Evolutionary conservation across 2,329 filamentous ascomycete species (phyloP), one percentile per base, ranked within the genome.

Genomic region (Ascochyta fabae): DNA sequence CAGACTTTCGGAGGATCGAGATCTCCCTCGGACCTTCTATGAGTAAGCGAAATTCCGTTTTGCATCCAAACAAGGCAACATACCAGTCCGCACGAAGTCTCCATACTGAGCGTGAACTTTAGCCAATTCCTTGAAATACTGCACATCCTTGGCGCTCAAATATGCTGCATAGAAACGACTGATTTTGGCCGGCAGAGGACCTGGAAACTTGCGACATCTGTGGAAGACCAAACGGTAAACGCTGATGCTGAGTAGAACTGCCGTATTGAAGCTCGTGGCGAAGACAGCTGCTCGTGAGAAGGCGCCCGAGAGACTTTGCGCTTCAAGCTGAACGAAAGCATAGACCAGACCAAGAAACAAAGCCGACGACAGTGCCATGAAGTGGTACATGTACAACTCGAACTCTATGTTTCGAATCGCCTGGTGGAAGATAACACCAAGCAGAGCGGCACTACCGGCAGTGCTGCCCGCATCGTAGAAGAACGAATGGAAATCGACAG

Each of bases 31-130:
- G 68, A 1, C 60, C 62, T 64, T 5, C 34, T 15, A n/a, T 6
- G 3, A 5, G 35, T 48, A 10, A 48, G 13, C 6, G 1, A 31
- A 7, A 3, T 16, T 3, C 3, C 3, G 13, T 4, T 15, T 22
- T 48, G 12, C 12, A 24, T 26, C 12, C 3, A 6, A 10, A 19
- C 6, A n/a, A 16, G 15, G 4, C 2, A 15, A 29, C 47, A 56
- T 57, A 73, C 74, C 74, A 9, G 67, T 70, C 26, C 72, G 67
- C 6, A 75, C 67, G 56, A 74, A 68, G 39, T 75, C 68, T 22
- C 74, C 74, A 56, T 75, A 74, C 33, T 63, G 49, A 0, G 57
- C 42, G 48, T 75, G 73, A 51, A 75, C 51, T 34, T 59, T 60
- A 4, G 57, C 62, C 7, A 74, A 23, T 26, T 72, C 66, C 34